phyloP scores from a whole-genome alignment of 225 moss, liverwort and hornwort genomes.

The Marchantia paleacea region DNA sequence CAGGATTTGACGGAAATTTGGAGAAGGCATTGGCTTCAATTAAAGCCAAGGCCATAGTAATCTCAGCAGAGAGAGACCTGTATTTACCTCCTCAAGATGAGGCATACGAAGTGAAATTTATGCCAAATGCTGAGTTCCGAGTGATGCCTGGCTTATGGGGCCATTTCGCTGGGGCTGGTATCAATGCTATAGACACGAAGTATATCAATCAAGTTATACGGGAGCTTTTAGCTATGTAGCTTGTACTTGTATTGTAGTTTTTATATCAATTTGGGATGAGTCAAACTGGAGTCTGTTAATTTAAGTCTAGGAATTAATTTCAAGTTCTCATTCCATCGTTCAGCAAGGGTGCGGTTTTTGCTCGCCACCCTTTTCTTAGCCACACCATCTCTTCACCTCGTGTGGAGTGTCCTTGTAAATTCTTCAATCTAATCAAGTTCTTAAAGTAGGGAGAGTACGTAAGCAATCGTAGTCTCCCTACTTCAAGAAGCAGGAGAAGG shows the following conservation, averaged over 20 bases:
- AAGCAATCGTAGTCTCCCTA: constrained; percentile 11
- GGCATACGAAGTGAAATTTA: constrained; percentile 63
- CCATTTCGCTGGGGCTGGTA: constrained; percentile 61
- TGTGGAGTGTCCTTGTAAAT: constrained; percentile 9
- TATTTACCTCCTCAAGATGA: constrained; percentile 55
- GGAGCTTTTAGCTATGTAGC: constrained; percentile 52
- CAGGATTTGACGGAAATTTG: constrained; percentile 59
- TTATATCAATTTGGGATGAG: neutral
- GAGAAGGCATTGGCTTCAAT: constrained; percentile 67
- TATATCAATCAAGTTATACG: constrained; percentile 59
- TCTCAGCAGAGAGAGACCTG: constrained; percentile 62
- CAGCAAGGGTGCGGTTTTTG: constrained; percentile 10
- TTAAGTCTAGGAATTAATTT: neutral
- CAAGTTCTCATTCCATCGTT: constrained; percentile 1
- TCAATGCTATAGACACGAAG: constrained; percentile 56
- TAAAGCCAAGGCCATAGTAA: constrained; percentile 58
- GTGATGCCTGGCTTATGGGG: constrained; percentile 65
- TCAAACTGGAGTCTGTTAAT: constrained; percentile 7
- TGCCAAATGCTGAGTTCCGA: constrained; percentile 59
- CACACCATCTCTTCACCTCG: neutral
- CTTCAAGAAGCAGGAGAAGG: constrained; percentile 82
- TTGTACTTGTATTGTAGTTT: constrained; percentile 10
- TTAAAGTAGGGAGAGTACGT: constrained; percentile 6
- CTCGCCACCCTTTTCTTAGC: neutral
- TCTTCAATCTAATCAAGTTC: neutral